A percentile compares a stretch with the other conserved stretches of the same genome.
Evolutionary conservation across 257 asterid species (phyloP).

Genomic region (Penstemon eatonii): DNA sequence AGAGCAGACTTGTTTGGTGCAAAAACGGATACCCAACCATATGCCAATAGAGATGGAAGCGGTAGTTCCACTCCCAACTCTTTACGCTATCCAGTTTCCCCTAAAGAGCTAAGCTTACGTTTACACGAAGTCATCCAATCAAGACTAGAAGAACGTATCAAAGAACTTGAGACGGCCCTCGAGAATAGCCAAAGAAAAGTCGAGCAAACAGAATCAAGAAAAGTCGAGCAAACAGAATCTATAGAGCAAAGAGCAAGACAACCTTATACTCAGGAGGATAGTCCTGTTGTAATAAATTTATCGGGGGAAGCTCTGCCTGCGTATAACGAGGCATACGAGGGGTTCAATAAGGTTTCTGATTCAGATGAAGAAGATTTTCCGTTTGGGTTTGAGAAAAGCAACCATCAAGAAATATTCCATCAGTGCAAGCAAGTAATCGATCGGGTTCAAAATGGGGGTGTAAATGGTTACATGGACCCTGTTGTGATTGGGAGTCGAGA

Average conservation of each 20-base stretch:
- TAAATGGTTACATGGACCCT: constrained; percentile 17
- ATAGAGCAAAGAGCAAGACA: constrained; percentile 28
- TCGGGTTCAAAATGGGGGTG: constrained; percentile 26
- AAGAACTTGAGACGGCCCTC: constrained; percentile 79
- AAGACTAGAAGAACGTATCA: constrained; percentile 64
- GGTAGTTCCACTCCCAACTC: constrained; percentile 53
- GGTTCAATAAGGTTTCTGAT: constrained; percentile 46
- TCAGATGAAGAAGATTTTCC: constrained; percentile 54
- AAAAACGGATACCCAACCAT: constrained; percentile 28
- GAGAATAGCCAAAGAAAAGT: constrained; percentile 57
- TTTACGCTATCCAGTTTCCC: constrained; percentile 64
- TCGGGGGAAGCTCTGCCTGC: constrained; percentile 65
- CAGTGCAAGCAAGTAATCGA: constrained; percentile 17
- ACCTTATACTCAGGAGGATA: no score
- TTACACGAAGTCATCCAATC: constrained; percentile 83
- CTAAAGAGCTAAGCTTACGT: constrained; percentile 74
- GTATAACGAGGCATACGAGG: constrained; percentile 56
- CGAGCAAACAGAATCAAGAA: constrained; percentile 32
- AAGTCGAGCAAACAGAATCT: constrained; percentile 28
- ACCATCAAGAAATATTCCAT: constrained; percentile 26
- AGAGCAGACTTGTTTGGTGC: constrained; percentile 43
- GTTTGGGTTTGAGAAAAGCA: constrained; percentile 17
- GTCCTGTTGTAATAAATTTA: constrained; percentile 58
- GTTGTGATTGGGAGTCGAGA: constrained; percentile 21
- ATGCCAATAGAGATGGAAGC: constrained; percentile 50